A percentile compares a stretch with the other conserved stretches of the same genome.
phyloP scores from a whole-genome alignment of 2,329 filamentous ascomycete species.

The Colletotrichum brevisporum region DNA sequence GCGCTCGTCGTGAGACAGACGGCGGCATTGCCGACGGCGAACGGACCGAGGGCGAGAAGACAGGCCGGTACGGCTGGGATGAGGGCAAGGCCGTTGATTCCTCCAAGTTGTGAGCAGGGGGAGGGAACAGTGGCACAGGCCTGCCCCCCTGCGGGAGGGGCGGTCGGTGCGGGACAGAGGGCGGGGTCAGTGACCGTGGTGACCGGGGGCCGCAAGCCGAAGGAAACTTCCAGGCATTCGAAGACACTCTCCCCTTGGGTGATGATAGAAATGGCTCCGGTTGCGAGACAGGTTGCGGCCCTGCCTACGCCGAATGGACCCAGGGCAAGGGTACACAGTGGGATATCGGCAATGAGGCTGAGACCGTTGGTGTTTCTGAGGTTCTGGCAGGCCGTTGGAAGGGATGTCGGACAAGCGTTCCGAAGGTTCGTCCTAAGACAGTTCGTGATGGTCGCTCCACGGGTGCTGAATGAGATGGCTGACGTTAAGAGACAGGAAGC shows the following conservation, averaged over 20 bases:
- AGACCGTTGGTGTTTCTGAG: neutral
- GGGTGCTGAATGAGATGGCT: too few species aligned
- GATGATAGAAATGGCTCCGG: neutral
- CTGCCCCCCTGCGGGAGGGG: too few species aligned
- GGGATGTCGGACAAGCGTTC: neutral
- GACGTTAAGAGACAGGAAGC: too few species aligned
- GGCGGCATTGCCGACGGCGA: conserved; percentile 9
- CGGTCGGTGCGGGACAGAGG: neutral
- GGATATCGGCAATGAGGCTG: neutral
- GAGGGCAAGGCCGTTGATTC: neutral
- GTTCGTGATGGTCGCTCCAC: too few species aligned
- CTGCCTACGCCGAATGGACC: conserved; percentile 6
- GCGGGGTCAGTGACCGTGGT: neutral
- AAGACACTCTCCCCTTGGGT: neutral
- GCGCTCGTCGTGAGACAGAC: neutral
- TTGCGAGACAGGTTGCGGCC: conserved; percentile 13
- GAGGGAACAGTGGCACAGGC: too few species aligned
- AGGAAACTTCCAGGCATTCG: conserved; percentile 6
- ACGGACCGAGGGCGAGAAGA: conserved; percentile 3
- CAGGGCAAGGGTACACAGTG: conserved; percentile 7
- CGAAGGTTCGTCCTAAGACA: too few species aligned
- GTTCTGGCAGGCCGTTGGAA: too few species aligned
- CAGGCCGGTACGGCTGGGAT: conserved; percentile 1
- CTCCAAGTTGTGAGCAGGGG: too few species aligned
- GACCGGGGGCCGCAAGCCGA: neutral